Base-by-base conservation (phyloP, 768 basidiomycete genomes). In the Termitomyces titanicus region DNA sequence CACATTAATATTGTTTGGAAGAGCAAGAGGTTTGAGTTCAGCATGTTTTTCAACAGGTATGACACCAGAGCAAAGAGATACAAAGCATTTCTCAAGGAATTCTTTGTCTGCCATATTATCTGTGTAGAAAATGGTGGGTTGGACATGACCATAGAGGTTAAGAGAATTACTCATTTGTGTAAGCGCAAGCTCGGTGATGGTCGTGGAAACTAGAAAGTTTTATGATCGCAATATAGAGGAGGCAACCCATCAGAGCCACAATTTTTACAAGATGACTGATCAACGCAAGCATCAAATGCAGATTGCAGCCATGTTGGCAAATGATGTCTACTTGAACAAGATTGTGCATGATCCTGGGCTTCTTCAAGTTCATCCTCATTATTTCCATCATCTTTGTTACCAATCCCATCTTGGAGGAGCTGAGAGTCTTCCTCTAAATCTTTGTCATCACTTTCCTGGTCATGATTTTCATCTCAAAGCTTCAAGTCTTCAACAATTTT, bases 161-260 rank as follows among this genome's bases (percentile, higher is more conserved):
- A n/a, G n/a, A n/a, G n/a, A n/a, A n/a, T n/a, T n/a, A n/a, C n/a
- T n/a, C n/a, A n/a, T n/a, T n/a, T n/a, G n/a, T n/a, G n/a, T 61
- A 12, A 74, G 60, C 0, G 67, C 66, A 0, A 61, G 53, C 29
- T 67, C 64, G 35, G 29, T 24, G 53, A 34, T 18, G 34, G 53
- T 17, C 31, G 17, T 18, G 53, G 53, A 34, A 54, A 54, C 53
- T 46, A 48, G 27, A 54, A 54, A 1, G 53, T 54, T 22, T 48
- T 6, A 18, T 54, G 47, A 33, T 54, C 53, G 13, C 18, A 37
- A 24, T 54, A 47, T 7, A 54, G 47, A 3, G 53, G 53, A 7
- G 46, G 47, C 29, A 39, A n/a, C 11, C 46, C 40, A 42, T 42
- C 40, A 18, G n/a, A 5, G 40, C 40, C 40, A 7, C 2, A 9